Evolutionary conservation across 148 eudicot genomes (phyloP).

Genomic region (Arbutus unedo): DNA sequence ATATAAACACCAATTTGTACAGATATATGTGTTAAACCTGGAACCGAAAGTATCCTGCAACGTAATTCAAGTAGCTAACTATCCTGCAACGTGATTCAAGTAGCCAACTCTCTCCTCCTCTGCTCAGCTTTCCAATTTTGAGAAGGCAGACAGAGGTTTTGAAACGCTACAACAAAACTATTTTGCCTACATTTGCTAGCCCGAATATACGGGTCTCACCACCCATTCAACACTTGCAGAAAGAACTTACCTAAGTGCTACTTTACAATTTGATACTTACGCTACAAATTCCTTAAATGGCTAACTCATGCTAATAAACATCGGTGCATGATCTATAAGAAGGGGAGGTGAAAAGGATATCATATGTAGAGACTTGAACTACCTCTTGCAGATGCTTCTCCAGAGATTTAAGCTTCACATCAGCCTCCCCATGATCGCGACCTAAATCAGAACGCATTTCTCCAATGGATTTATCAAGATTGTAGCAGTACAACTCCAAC

Average conservation of each 20-base stretch:
- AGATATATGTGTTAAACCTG: not conserved
- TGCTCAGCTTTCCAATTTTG: not conserved
- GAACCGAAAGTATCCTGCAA: not conserved
- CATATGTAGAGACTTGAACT: conserved; percentile 16
- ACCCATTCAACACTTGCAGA: not conserved
- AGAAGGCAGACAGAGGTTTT: not conserved
- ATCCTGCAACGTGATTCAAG: not conserved
- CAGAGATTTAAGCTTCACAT: conserved; percentile 75
- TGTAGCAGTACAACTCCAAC: conserved; percentile 90
- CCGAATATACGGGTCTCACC: not conserved
- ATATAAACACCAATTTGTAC: not conserved
- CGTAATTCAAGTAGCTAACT: not conserved
- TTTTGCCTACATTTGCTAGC: not conserved
- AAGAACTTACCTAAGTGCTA: not conserved
- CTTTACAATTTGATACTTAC: not conserved
- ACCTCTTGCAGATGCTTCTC: conserved; percentile 98
- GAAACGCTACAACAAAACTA: not conserved
- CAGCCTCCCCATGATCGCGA: conserved; percentile 85
- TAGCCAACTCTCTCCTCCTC: not conserved
- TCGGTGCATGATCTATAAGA: not conserved
- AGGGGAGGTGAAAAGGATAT: not conserved
- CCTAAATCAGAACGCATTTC: conserved; percentile 91
- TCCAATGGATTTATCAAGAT: conserved; percentile 92
- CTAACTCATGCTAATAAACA: not conserved
- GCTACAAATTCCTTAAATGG: not conserved